phyloP scores from a whole-genome alignment of 441 rosid species.

The Erodium texanum region DNA sequence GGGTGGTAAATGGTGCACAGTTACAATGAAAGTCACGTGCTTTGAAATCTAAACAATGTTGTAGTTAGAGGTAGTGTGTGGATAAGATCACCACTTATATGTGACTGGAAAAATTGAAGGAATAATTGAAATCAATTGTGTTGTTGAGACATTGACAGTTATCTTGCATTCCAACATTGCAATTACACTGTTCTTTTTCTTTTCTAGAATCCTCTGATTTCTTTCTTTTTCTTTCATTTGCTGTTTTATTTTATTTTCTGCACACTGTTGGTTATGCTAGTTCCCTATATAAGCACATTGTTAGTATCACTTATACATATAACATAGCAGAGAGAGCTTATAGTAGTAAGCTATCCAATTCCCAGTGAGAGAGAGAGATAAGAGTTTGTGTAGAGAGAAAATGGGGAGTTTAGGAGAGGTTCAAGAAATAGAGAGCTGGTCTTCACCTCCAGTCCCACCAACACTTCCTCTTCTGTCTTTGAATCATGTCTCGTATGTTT shows the following conservation, averaged over 20 bases:
- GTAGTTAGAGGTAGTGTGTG: no score
- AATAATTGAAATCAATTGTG: not conserved
- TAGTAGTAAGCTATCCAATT: not conserved
- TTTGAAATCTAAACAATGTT: not conserved
- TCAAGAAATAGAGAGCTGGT: not conserved
- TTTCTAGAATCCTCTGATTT: not conserved
- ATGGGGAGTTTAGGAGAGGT: constrained; percentile 2
- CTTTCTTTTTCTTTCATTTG: not conserved
- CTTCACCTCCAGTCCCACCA: not conserved
- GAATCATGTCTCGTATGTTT: constrained; percentile 17
- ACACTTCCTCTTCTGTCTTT: constrained; percentile 10
- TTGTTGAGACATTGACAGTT: not conserved
- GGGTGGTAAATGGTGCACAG: not conserved
- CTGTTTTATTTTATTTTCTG: not conserved
- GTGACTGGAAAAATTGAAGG: not conserved
- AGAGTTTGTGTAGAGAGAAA: not conserved
- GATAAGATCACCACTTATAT: no score
- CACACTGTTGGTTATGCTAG: not conserved
- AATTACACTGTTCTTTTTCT: not conserved
- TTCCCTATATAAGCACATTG: not conserved
- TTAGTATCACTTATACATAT: not conserved
- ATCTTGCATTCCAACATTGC: not conserved
- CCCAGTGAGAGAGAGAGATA: not conserved
- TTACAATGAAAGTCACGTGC: not conserved
- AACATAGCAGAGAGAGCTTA: not conserved